phyloP scores from a whole-genome alignment of 805 yeast species.

The Ogataea angusta region DNA sequence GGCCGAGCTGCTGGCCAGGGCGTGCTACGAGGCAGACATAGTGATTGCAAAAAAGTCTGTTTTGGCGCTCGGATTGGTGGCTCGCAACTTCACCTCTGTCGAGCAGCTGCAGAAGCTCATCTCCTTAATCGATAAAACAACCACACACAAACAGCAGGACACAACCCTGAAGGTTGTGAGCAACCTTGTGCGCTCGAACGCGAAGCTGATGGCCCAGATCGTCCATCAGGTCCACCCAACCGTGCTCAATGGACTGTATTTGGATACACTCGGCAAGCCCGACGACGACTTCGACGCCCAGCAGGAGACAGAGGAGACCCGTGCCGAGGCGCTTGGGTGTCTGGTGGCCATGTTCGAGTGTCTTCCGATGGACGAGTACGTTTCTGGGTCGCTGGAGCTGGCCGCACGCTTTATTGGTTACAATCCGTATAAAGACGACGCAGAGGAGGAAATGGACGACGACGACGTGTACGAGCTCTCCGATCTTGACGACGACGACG shows the following conservation, averaged over 20 bases:
- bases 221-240: conserved; percentile 13
- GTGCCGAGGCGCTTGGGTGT: conserved; percentile 47
- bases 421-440: conserved; percentile 44
- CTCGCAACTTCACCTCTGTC: conserved; percentile 23
- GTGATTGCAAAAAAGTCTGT: conserved; percentile 45
- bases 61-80: conserved; percentile 36
- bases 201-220: conserved; percentile 20
- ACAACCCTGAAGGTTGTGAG: conserved; percentile 18
- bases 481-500: conserved; percentile 45
- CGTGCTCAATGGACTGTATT: conserved; percentile 12
- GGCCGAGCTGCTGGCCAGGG: conserved; percentile 32
- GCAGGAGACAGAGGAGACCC: conserved; percentile 33
- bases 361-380: conserved; percentile 32
- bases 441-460: conserved; percentile 28
- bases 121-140: not conserved
- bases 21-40: conserved; percentile 39
- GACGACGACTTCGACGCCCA: conserved; percentile 35
- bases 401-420: conserved; percentile 36
- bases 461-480: conserved; percentile 38
- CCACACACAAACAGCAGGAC: conserved; percentile 10
- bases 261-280: conserved; percentile 22
- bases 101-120: conserved; percentile 23
- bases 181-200: conserved; percentile 29
- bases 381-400: conserved; percentile 29
- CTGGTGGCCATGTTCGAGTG: conserved; percentile 39